Conservation (phyloP, 2,329 filamentous ascomycete genomes). For the Gnomoniopsis smithogilvyi region DNA sequence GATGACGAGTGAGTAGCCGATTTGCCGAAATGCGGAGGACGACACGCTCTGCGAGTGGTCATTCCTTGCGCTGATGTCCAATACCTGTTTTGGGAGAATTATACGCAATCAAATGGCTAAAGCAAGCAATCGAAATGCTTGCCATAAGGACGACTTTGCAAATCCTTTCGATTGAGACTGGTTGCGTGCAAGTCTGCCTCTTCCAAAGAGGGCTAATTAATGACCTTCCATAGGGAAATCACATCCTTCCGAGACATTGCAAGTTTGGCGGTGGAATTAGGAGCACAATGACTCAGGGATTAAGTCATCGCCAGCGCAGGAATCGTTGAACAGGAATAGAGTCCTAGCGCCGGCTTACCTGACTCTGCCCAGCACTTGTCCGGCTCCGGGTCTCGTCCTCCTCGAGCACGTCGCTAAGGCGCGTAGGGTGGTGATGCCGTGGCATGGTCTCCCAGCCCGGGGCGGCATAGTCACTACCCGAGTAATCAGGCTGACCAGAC, state of each 20-base stretch:
- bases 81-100: not conserved
- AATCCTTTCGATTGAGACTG: not conserved
- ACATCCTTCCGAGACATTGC: no score
- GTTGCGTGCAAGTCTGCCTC: no score
- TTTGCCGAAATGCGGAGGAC: not conserved
- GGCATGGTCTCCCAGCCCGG: constrained; percentile 74
- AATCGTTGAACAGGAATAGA: not conserved
- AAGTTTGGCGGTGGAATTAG: no score
- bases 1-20: not conserved
- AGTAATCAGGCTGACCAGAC: constrained; percentile 55
- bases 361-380: constrained; percentile 68
- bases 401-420: constrained; percentile 83
- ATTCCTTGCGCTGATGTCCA: not conserved
- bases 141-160: not conserved
- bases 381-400: constrained; percentile 80
- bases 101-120: not conserved
- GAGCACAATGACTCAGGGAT: no score
- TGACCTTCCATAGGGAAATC: no score
- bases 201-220: no score
- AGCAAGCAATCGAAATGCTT: not conserved
- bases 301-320: no score
- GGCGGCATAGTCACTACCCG: constrained; percentile 62
- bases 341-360: constrained; percentile 45
- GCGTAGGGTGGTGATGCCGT: constrained; percentile 81
- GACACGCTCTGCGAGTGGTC: not conserved